A percentile compares a stretch with the other conserved stretches of the same genome.
phyloP scores from a whole-genome alignment of 805 yeast species.

The Saturnispora sanitii region DNA sequence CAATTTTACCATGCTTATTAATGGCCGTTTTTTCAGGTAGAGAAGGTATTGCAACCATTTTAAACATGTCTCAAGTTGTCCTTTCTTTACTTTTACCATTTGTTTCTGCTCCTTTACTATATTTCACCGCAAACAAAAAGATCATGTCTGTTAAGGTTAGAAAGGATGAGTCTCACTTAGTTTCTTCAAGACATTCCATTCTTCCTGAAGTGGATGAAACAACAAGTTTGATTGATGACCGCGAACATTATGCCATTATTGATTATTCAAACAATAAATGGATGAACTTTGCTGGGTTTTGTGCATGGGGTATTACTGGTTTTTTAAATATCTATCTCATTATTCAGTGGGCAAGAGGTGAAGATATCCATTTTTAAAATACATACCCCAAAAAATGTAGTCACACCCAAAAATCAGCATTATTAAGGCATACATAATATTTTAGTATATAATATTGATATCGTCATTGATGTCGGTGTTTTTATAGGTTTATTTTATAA shows the following conservation, averaged over 20 bases:
- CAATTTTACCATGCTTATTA: conserved; percentile 71
- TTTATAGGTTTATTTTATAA: neutral
- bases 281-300: conserved; percentile 39
- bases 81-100: conserved; percentile 76
- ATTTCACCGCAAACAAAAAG: conserved; percentile 60
- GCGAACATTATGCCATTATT: conserved; percentile 21
- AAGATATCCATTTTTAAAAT: conserved; percentile 28
- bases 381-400: too few relatives aligned
- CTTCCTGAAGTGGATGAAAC: conserved; percentile 1
- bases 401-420: too few relatives aligned
- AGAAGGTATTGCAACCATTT: conserved; percentile 57
- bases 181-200: neutral
- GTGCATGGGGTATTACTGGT: conserved; percentile 64
- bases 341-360: conserved; percentile 25
- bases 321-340: conserved; percentile 55
- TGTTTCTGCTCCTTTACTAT: conserved; percentile 75
- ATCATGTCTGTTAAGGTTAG: conserved; percentile 51
- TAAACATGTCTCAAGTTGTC: conserved; percentile 81
- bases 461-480: too few relatives aligned
- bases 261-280: conserved; percentile 58
- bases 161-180: conserved; percentile 4
- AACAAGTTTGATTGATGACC: conserved; percentile 1
- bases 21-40: conserved; percentile 67
- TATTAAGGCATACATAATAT: too few relatives aligned
- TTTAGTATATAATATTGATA: too few relatives aligned